Conservation (phyloP, 2,329 filamentous ascomycete species). For the Diaporthe sp. region DNA sequence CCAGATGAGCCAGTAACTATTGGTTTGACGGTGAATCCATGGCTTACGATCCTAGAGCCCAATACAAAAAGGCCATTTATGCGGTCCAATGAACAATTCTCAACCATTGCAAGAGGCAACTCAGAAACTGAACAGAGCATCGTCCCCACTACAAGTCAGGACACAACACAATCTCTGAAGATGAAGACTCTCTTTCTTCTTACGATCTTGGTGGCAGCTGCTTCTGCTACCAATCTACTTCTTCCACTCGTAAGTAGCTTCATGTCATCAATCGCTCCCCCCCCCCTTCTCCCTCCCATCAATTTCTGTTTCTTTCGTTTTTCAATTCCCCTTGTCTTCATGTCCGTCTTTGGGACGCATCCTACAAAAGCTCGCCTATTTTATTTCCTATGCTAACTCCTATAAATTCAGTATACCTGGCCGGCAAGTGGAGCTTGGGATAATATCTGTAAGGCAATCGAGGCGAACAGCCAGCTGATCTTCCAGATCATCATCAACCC, state of each 20-base stretch:
- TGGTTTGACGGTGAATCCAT: neutral
- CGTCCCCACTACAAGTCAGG: neutral
- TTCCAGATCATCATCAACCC: conserved; percentile 39
- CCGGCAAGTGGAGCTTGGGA: conserved; percentile 29
- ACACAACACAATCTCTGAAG: neutral
- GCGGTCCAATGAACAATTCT: neutral
- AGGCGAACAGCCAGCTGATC: conserved; percentile 33
- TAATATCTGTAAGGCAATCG: conserved; percentile 30
- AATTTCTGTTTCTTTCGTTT: too few relatives aligned
- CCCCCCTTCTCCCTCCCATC: too few relatives aligned
- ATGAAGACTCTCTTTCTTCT: conserved; percentile 29
- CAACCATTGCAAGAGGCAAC: neutral
- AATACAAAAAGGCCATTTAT: neutral
- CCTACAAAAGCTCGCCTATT: neutral
- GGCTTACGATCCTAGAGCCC: neutral
- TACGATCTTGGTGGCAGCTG: conserved; percentile 16
- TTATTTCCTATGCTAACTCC: neutral
- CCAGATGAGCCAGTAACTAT: neutral
- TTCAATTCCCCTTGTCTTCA: too few relatives aligned
- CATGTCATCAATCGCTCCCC: neutral
- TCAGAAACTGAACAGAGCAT: neutral
- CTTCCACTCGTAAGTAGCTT: conserved; percentile 29
- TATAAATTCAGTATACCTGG: conserved; percentile 8
- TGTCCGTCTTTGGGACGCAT: too few relatives aligned
- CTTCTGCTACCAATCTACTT: conserved; percentile 34